These are phyloP conservation scores for Morella rubra DNA, from an alignment of 306 rosid genomes.

Conservation along the genomic window DNA sequence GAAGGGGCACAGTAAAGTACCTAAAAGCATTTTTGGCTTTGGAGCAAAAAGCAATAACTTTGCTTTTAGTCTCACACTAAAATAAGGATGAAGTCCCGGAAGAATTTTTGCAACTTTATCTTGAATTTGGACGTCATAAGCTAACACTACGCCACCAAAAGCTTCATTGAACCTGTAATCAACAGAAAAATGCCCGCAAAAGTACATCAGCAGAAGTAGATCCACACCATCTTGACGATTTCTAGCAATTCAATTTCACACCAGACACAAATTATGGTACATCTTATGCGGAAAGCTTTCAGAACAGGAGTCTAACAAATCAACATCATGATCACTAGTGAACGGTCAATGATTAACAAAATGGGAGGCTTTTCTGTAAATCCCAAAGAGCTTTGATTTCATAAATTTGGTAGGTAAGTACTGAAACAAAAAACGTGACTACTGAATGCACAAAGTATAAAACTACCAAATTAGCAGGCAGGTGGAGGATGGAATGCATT, in stretches of 20 bases:
- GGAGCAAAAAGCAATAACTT: constrained; percentile 74
- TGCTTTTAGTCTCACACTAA: constrained; percentile 53
- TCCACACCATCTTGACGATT: not conserved
- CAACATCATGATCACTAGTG: too few relatives aligned
- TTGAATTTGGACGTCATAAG: constrained; percentile 54
- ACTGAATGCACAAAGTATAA: not conserved
- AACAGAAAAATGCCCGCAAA: constrained; percentile 12
- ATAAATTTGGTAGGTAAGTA: not conserved
- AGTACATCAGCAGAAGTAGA: not conserved
- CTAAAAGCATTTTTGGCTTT: constrained; percentile 83
- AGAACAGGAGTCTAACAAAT: too few relatives aligned
- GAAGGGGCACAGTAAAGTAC: constrained; percentile 30
- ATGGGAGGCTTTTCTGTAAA: not conserved
- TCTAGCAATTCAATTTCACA: not conserved
- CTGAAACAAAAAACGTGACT: not conserved
- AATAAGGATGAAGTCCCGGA: constrained; percentile 58
- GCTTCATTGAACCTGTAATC: constrained; percentile 54
- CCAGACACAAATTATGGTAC: too few relatives aligned
- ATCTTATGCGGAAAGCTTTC: too few relatives aligned
- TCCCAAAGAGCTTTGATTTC: not conserved
- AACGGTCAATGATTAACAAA: not conserved
- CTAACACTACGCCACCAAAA: constrained; percentile 77
- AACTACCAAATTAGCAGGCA: not conserved
- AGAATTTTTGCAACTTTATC: constrained; percentile 50
- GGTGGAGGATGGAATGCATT: too few relatives aligned